Percentiles rank a stretch among this genome's conserved stretches.
phyloP scores from a whole-genome alignment of 768 basidiomycete species.

The Suillus weaverae region DNA sequence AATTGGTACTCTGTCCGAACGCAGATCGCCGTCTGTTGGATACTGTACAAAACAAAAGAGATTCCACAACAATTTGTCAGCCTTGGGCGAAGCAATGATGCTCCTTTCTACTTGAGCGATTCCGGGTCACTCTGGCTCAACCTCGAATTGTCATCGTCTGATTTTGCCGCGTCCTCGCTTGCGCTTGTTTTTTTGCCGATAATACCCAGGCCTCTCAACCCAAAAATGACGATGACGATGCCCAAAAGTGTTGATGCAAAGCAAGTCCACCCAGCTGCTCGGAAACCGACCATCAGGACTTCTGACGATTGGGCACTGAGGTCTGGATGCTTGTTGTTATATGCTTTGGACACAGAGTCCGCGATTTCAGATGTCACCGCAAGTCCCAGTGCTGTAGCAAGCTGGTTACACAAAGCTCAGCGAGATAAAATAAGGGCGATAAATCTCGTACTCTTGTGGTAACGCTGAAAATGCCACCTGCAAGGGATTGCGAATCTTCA shows the following conservation, averaged over 20 bases:
- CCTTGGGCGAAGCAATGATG: neutral
- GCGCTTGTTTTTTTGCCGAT: neutral
- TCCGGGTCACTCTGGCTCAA: neutral
- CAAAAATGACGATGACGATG: neutral
- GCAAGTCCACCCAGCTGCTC: constrained; percentile 32
- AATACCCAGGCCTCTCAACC: neutral
- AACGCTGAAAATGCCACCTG: constrained; percentile 37
- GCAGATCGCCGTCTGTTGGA: no score
- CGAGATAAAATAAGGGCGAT: neutral
- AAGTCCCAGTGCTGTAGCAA: constrained; percentile 37
- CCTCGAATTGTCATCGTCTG: neutral
- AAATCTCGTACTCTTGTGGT: constrained; percentile 25
- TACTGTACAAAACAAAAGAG: neutral
- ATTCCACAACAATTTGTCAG: neutral
- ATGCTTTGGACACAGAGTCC: constrained; percentile 26
- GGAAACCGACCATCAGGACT: constrained; percentile 36
- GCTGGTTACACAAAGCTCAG: constrained; percentile 16
- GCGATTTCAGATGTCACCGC: constrained; percentile 34
- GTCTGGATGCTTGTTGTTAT: constrained; percentile 21
- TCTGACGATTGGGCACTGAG: constrained; percentile 24
- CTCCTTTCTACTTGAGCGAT: neutral
- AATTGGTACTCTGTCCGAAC: neutral
- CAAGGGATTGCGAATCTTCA: constrained; percentile 34
- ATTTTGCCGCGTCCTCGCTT: neutral
- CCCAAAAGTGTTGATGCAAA: constrained; percentile 10